Conservation (phyloP, 495 filamentous ascomycete genomes). For the Mytilinidion resinicola region DNA sequence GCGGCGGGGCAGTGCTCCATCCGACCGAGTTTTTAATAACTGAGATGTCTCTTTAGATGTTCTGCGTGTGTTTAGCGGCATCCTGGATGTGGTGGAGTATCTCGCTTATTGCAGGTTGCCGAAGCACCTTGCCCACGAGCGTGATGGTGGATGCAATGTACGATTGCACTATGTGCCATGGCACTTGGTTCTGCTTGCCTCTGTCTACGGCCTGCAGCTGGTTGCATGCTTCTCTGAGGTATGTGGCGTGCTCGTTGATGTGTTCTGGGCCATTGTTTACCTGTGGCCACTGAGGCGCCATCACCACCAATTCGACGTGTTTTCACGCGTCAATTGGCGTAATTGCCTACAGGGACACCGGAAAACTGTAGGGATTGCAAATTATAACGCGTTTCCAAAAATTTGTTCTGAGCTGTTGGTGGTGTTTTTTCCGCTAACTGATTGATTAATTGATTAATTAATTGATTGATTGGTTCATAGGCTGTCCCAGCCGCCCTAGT, state of each 20-base stretch:
- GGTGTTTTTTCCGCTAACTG: background rate
- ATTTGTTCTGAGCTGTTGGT: conserved; percentile 1
- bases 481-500: too few species aligned
- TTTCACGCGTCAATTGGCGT: conserved; percentile 1
- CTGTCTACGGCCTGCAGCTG: background rate
- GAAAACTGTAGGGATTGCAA: conserved; percentile 1
- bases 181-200: conserved; percentile 1
- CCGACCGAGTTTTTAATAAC: conserved; percentile 1
- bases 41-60: conserved; percentile 1
- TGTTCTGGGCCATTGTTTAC: conserved; percentile 1
- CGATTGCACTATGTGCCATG: background rate
- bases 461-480: too few species aligned
- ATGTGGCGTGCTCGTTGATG: background rate
- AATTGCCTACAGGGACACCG: background rate
- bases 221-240: background rate
- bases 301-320: background rate
- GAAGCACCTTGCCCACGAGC: background rate
- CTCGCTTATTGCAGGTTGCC: background rate
- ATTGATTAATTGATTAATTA: too few species aligned
- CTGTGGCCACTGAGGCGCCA: background rate
- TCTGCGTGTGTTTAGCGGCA: background rate
- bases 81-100: background rate
- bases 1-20: background rate
- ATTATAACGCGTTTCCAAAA: conserved; percentile 1
- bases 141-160: conserved; percentile 1